Conservation (phyloP, 257 asterid species). For the Solanum sejunctum region DNA sequence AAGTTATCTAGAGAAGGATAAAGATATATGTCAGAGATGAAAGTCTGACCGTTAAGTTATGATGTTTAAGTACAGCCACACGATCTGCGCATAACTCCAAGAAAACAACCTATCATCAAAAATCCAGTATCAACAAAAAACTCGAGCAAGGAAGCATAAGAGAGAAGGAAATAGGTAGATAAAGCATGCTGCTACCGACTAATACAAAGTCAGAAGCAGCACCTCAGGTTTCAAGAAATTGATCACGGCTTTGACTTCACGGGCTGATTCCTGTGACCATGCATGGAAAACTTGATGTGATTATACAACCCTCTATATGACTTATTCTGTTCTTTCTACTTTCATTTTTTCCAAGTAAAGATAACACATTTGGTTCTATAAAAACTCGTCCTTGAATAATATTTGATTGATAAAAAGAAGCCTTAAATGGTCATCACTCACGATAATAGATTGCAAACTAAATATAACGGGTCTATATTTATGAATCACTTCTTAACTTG, state of each 20-base stretch:
- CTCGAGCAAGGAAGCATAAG: background rate
- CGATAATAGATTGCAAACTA: background rate
- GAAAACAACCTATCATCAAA: slow-evolving; percentile 57
- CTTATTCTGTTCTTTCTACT: background rate
- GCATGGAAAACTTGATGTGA: background rate
- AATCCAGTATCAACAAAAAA: background rate
- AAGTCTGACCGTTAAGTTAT: slow-evolving; percentile 46
- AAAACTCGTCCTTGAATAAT: background rate
- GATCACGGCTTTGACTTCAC: slow-evolving; percentile 73
- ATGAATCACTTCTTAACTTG: background rate
- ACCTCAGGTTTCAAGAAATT: slow-evolving; percentile 80
- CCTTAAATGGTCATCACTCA: background rate
- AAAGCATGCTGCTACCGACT: background rate
- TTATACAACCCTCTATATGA: background rate
- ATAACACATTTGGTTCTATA: background rate
- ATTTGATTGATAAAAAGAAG: background rate
- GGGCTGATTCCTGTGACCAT: slow-evolving; percentile 63
- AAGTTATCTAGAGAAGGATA: background rate
- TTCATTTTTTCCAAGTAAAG: background rate
- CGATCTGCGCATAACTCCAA: slow-evolving; percentile 85
- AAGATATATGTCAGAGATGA: background rate
- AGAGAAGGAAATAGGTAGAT: background rate
- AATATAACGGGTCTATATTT: background rate
- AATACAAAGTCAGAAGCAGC: slow-evolving; percentile 3
- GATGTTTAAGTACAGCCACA: slow-evolving; percentile 57